Conservation (phyloP, 2,329 filamentous ascomycete genomes). For the Aspergillus nomiae region DNA sequence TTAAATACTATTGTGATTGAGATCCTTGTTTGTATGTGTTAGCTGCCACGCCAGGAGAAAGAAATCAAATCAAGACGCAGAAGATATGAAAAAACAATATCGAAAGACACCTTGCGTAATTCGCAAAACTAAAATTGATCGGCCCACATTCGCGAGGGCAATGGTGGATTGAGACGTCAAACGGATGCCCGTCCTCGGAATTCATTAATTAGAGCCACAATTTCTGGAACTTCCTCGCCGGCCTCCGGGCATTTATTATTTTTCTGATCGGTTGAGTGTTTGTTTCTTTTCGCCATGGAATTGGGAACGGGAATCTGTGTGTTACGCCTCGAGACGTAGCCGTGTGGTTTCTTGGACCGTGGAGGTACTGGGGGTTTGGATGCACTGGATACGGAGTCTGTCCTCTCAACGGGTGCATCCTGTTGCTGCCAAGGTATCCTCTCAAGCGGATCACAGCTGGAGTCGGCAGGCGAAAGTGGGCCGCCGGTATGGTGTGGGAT, state of each 20-base stretch:
- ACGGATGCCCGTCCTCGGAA: neutral
- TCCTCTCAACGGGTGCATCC: neutral
- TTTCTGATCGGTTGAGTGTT: neutral
- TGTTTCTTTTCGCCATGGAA: neutral
- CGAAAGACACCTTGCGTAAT: neutral
- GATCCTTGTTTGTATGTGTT: neutral
- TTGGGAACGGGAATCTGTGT: neutral
- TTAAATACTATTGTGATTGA: neutral
- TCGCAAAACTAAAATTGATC: neutral
- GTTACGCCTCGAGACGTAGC: neutral
- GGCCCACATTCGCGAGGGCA: neutral
- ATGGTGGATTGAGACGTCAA: neutral
- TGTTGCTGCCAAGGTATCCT: neutral
- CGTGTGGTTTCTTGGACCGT: neutral
- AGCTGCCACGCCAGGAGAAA: neutral
- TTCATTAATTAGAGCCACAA: neutral
- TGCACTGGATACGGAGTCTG: neutral
- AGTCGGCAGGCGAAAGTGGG: neutral
- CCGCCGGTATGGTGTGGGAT: neutral
- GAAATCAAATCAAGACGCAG: too few relatives aligned
- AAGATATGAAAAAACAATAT: neutral
- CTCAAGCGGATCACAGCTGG: neutral
- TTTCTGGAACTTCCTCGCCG: neutral
- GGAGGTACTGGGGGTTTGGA: neutral
- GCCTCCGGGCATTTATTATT: neutral